Evolutionary conservation across 371 early-diverging fungal genomes (phyloP).

Genomic region (Mucor piriformis): DNA sequence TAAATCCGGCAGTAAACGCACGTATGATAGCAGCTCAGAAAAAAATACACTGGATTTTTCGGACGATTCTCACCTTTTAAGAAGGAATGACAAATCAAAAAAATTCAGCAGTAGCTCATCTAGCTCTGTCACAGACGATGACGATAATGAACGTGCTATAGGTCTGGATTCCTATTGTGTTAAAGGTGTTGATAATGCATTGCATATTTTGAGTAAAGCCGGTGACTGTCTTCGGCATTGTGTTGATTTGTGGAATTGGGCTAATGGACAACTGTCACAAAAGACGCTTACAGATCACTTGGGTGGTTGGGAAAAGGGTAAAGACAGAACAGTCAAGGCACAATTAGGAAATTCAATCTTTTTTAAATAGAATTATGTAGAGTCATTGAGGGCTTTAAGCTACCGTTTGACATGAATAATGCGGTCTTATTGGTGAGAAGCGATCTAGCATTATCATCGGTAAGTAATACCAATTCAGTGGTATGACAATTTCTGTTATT

Average conservation of each 20-base stretch:
- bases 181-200: slow-evolving; percentile 45
- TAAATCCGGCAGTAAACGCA: not conserved
- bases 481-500: not conserved
- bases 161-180: slow-evolving; percentile 46
- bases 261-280: slow-evolving; percentile 24
- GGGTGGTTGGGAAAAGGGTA: slow-evolving; percentile 43
- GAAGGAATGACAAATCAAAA: slow-evolving; percentile 14
- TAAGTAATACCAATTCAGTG: slow-evolving; percentile 13
- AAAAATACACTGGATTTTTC: slow-evolving; percentile 16
- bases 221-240: slow-evolving; percentile 45
- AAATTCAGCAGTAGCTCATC: not conserved
- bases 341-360: not conserved
- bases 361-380: slow-evolving; percentile 15
- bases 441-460: slow-evolving; percentile 49
- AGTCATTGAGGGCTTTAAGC: slow-evolving; percentile 38
- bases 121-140: not conserved
- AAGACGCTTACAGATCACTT: slow-evolving; percentile 25
- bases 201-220: slow-evolving; percentile 44
- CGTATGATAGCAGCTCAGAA: not conserved
- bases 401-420: slow-evolving; percentile 52
- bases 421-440: slow-evolving; percentile 45
- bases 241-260: slow-evolving; percentile 51
- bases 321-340: not conserved
- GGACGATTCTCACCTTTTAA: slow-evolving; percentile 6
- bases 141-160: slow-evolving; percentile 28